Conservation (phyloP, 2,329 filamentous ascomycete species). For the Drechslera avenae region DNA sequence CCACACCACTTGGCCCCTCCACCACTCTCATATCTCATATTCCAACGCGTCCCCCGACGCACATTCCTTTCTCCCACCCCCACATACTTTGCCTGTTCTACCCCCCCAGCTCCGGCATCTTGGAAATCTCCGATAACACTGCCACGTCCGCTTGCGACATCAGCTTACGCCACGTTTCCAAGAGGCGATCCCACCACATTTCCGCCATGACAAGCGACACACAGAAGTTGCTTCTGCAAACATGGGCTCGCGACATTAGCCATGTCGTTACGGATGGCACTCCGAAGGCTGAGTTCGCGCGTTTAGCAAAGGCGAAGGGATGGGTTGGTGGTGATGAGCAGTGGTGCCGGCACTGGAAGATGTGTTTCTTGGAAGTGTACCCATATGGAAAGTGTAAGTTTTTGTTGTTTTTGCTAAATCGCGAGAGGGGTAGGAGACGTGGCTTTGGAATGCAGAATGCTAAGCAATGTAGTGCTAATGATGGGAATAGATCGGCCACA, state of each 20-base stretch:
- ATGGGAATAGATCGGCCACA: background rate
- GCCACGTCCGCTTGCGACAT: no score
- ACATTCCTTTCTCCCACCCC: no score
- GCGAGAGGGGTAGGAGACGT: background rate
- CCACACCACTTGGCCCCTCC: background rate
- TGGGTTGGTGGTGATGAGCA: slow-evolving; percentile 24
- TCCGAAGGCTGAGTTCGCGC: slow-evolving; percentile 30
- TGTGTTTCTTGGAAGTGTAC: slow-evolving; percentile 25
- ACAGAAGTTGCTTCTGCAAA: slow-evolving; percentile 16
- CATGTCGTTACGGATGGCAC: slow-evolving; percentile 15
- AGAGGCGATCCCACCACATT: no score
- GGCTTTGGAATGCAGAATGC: background rate
- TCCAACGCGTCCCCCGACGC: background rate
- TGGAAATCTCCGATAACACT: no score
- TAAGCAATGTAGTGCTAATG: background rate
- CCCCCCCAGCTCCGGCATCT: no score
- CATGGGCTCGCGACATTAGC: slow-evolving; percentile 18
- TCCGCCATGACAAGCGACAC: background rate
- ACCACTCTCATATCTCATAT: background rate
- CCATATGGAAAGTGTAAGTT: slow-evolving; percentile 8
- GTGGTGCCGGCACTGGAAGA: slow-evolving; percentile 23
- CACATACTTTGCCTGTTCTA: no score
- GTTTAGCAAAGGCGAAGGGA: slow-evolving; percentile 24
- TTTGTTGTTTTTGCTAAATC: background rate
- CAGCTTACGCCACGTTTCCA: no score